phyloP scores from a whole-genome alignment of 2,329 filamentous ascomycete genomes.

The Coniochaeta hoffmannii region DNA sequence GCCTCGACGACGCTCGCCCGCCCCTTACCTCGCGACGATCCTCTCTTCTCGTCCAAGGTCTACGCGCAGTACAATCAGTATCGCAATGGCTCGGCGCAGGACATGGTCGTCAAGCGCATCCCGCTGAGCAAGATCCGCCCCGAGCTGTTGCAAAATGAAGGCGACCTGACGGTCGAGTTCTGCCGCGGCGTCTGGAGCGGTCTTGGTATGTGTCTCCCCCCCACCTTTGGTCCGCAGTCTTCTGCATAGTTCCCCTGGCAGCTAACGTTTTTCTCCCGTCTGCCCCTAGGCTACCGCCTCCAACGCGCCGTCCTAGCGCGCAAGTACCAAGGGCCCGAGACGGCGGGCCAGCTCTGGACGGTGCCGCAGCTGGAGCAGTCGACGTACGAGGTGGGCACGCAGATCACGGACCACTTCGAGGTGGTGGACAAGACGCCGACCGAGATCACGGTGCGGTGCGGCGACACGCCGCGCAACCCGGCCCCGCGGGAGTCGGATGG shows the following conservation, averaged over 20 bases:
- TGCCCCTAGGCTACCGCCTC: constrained; percentile 42
- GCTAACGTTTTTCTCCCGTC: neutral
- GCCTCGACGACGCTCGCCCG: constrained; percentile 49
- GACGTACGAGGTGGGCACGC: constrained; percentile 54
- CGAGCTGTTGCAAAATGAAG: constrained; percentile 53
- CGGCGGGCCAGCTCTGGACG: constrained; percentile 55
- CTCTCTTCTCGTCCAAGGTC: constrained; percentile 49
- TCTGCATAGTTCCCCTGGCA: too few relatives aligned
- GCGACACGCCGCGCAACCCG: constrained; percentile 53
- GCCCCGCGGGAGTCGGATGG: constrained; percentile 54
- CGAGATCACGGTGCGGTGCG: constrained; percentile 56
- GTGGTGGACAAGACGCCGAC: constrained; percentile 56
- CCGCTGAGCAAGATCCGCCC: constrained; percentile 57
- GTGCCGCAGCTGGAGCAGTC: constrained; percentile 44
- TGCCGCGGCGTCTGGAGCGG: constrained; percentile 62
- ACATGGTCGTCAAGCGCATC: constrained; percentile 56
- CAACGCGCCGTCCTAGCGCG: constrained; percentile 51
- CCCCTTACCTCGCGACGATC: constrained; percentile 50
- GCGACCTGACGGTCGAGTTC: constrained; percentile 53
- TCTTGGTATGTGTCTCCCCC: constrained; percentile 36
- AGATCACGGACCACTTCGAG: constrained; percentile 65
- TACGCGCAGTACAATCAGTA: constrained; percentile 56
- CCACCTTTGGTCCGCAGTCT: constrained; percentile 6
- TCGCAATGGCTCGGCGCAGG: constrained; percentile 54
- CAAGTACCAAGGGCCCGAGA: constrained; percentile 50